phyloP scores from a whole-genome alignment of 176 grass and related monocot species.

The Eremochloa ophiuroides region DNA sequence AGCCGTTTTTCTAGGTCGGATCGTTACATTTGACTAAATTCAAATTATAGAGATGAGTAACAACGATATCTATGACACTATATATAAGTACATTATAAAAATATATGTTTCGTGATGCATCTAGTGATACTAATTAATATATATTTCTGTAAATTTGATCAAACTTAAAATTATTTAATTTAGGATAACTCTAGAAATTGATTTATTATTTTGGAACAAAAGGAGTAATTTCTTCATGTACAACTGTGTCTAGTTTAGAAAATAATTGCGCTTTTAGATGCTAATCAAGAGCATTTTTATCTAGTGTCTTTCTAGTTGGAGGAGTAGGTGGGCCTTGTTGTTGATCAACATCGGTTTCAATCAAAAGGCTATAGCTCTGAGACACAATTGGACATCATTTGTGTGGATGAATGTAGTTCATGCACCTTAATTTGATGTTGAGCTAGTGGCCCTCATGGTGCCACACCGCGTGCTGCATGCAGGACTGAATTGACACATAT shows the following conservation, averaged over 20 bases:
- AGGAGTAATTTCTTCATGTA: not conserved
- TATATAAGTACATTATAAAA: not conserved
- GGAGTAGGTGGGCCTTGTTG: not conserved
- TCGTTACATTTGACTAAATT: too few species aligned
- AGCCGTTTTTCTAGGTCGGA: too few species aligned
- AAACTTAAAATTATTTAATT: not conserved
- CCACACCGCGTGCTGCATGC: not conserved
- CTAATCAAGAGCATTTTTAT: not conserved
- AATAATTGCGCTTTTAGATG: not conserved
- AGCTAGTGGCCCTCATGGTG: not conserved
- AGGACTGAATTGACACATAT: not conserved
- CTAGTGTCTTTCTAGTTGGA: not conserved
- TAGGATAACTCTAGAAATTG: not conserved
- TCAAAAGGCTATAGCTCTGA: not conserved
- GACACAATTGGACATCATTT: not conserved
- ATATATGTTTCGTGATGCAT: not conserved
- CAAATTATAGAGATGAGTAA: too few species aligned
- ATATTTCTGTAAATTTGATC: not conserved
- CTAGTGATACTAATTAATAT: not conserved
- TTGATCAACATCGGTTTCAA: not conserved
- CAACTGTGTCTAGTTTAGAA: not conserved
- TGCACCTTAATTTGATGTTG: not conserved
- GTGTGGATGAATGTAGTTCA: not conserved
- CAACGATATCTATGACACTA: too few species aligned
- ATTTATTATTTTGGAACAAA: not conserved